phyloP scores from a whole-genome alignment of 2,329 filamentous ascomycete species.

The Acrodontium crateriforme region DNA sequence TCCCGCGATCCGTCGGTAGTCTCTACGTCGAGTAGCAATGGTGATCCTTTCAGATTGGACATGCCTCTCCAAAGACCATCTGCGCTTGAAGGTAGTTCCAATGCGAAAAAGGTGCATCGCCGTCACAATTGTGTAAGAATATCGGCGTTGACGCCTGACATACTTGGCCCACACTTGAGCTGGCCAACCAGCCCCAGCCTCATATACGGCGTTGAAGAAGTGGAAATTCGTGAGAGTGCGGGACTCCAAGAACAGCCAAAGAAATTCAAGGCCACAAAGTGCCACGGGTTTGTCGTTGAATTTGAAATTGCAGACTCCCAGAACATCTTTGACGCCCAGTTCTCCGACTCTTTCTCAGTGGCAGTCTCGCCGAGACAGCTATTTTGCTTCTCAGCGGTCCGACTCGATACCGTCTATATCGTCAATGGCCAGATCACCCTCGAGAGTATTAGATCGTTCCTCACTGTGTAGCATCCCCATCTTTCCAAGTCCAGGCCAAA shows the following conservation, averaged over 20 bases:
- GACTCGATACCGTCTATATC: constrained; percentile 7
- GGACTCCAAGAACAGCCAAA: too few species aligned
- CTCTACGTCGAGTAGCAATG: constrained; percentile 30
- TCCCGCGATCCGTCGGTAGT: constrained; percentile 25
- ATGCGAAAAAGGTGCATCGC: constrained; percentile 29
- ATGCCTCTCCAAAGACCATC: constrained; percentile 27
- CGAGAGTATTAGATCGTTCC: constrained; percentile 6
- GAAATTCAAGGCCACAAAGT: constrained; percentile 13
- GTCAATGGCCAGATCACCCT: constrained; percentile 1
- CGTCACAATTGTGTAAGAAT: constrained; percentile 34
- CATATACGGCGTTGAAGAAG: constrained; percentile 27
- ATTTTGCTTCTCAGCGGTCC: constrained; percentile 4
- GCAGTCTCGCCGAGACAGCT: background rate
- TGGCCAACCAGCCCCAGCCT: constrained; percentile 22
- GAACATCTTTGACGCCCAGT: constrained; percentile 26
- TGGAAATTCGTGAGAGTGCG: too few species aligned
- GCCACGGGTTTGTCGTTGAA: constrained; percentile 23
- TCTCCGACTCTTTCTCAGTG: constrained; percentile 24
- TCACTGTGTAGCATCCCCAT: constrained; percentile 22
- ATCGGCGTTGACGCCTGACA: constrained; percentile 27
- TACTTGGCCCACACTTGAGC: constrained; percentile 24
- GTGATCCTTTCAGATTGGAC: constrained; percentile 35
- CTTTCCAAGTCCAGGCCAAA: constrained; percentile 21
- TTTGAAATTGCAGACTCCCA: constrained; percentile 21
- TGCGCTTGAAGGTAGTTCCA: constrained; percentile 31